Percentiles rank a stretch among this genome's conserved stretches.
Evolutionary conservation across 2,329 filamentous ascomycete genomes (phyloP).

Genomic region (Botryotinia calthae): DNA sequence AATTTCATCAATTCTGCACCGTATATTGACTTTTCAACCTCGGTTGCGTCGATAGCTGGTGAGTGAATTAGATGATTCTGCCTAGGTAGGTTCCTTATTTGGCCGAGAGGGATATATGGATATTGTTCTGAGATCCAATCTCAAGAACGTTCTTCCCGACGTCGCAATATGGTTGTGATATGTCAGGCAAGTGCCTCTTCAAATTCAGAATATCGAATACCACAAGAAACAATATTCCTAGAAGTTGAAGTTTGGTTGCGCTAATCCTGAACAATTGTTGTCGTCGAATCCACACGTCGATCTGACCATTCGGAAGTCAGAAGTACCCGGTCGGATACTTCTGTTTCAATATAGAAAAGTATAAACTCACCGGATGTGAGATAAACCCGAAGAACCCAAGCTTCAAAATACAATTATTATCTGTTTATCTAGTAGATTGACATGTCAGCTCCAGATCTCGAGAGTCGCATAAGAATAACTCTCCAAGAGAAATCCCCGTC

Average conservation of each 20-base stretch:
- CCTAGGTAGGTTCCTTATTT: background rate
- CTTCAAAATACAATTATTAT: conserved; percentile 23
- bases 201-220: background rate
- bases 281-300: background rate
- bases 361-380: conserved; percentile 20
- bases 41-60: background rate
- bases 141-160: background rate
- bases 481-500: background rate
- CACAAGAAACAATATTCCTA: background rate
- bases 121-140: background rate
- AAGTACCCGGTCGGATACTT: conserved; percentile 9
- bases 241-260: background rate
- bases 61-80: conserved; percentile 4
- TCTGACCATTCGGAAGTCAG: background rate
- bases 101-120: background rate
- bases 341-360: background rate
- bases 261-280: conserved; percentile 5
- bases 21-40: background rate
- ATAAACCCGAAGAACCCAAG: background rate
- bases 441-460: background rate
- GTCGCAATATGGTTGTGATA: background rate
- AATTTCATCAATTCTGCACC: background rate
- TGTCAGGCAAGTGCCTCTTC: background rate
- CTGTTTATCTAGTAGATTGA: conserved; percentile 18
- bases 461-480: background rate